These are phyloP conservation scores for Aspergillus floridensis DNA, from an alignment of 2,329 filamentous ascomycete species.

Conservation along the genomic window DNA sequence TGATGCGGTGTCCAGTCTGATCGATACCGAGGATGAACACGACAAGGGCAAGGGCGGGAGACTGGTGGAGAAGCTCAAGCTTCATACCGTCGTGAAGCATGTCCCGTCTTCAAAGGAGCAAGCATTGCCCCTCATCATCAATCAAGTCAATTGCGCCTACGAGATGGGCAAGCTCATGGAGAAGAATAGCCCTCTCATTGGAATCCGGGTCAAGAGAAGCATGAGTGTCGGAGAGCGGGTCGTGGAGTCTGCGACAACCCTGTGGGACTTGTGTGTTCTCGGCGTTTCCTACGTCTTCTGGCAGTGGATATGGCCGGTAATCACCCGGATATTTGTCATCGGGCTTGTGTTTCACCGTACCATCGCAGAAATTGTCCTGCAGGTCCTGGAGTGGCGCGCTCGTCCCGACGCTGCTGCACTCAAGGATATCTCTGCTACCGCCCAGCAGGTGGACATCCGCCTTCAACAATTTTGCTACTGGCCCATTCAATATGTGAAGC, in stretches of 20 bases:
- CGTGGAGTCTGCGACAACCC: constrained; percentile 84
- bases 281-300: constrained; percentile 69
- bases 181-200: constrained; percentile 83
- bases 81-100: constrained; percentile 80
- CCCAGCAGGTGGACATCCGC: constrained; percentile 94
- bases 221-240: constrained; percentile 93
- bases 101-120: constrained; percentile 77
- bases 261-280: constrained; percentile 71
- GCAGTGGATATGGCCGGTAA: constrained; percentile 73
- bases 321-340: constrained; percentile 71
- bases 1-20: constrained; percentile 48
- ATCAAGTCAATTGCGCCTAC: constrained; percentile 93
- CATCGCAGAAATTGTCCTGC: constrained; percentile 73
- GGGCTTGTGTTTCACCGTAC: constrained; percentile 76
- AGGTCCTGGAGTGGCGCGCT: constrained; percentile 79
- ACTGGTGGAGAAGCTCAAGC: constrained; percentile 79
- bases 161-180: constrained; percentile 84
- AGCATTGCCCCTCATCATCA: constrained; percentile 75
- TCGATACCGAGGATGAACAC: constrained; percentile 70
- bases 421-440: constrained; percentile 94
- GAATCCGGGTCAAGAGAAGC: constrained; percentile 74
- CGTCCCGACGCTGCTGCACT: constrained; percentile 76
- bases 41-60: constrained; percentile 63
- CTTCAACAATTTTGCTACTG: constrained; percentile 98
- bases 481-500: constrained; percentile 91